These are phyloP conservation scores for barley (Hordeum vulgare) DNA, from an alignment of 176 grass and related monocot genomes.

Conservation along the genomic window DNA sequence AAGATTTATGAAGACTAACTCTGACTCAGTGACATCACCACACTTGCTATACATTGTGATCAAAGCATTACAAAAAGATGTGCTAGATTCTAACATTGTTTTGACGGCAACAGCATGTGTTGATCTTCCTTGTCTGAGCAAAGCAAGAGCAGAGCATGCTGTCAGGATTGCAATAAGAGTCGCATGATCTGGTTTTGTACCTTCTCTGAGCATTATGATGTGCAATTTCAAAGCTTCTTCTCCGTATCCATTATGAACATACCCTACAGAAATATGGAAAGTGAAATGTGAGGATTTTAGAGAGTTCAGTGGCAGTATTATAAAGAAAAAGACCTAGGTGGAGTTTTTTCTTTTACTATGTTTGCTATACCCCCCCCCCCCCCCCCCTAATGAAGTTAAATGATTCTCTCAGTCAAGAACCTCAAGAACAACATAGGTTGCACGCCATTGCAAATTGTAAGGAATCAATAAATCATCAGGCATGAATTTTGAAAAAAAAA, in stretches of 20 bases:
- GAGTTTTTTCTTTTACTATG: neutral
- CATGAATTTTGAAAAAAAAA: neutral
- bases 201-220: conserved; percentile 46
- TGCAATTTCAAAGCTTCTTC: conserved; percentile 72
- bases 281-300: conserved; percentile 9
- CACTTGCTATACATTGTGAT: conserved; percentile 94
- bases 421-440: neutral
- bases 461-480: neutral
- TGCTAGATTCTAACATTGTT: conserved; percentile 55
- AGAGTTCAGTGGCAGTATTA: neutral
- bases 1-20: conserved; percentile 49
- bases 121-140: conserved; percentile 66
- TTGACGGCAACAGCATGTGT: conserved; percentile 68
- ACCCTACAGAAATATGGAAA: conserved; percentile 41
- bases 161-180: conserved; percentile 65
- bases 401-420: neutral
- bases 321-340: neutral
- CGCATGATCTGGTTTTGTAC: conserved; percentile 65
- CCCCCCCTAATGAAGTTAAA: neutral
- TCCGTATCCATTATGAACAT: conserved; percentile 72
- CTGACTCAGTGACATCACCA: conserved; percentile 57
- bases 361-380: neutral
- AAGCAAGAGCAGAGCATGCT: conserved; percentile 71
- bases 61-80: conserved; percentile 68
- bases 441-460: neutral